Conservation (phyloP, 495 filamentous ascomycete genomes). For the Aspergillus heteromorphus region DNA sequence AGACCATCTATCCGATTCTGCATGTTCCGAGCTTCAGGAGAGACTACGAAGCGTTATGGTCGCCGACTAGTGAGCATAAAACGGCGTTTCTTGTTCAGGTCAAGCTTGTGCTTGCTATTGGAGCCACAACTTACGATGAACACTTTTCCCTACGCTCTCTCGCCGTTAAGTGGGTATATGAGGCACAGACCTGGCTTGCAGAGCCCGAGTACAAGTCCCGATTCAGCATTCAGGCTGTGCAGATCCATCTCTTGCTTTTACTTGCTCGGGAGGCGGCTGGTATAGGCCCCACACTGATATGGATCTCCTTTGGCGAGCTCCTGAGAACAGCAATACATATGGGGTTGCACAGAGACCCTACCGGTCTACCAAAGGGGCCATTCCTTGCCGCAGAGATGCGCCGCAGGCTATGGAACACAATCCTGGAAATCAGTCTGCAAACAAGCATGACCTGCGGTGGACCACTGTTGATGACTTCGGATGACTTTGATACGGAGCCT, state of each 20-base stretch:
- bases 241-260: slow-evolving; percentile 44
- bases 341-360: slow-evolving; percentile 57
- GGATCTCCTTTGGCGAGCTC: slow-evolving; percentile 52
- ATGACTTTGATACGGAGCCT: slow-evolving; percentile 51
- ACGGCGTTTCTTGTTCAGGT: slow-evolving; percentile 36
- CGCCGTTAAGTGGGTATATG: slow-evolving; percentile 45
- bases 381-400: slow-evolving; percentile 50
- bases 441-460: slow-evolving; percentile 49
- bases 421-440: slow-evolving; percentile 49
- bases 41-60: slow-evolving; percentile 28
- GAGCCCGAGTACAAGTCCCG: slow-evolving; percentile 46
- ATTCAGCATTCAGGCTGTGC: slow-evolving; percentile 38
- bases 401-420: slow-evolving; percentile 56
- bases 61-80: slow-evolving; percentile 15
- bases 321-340: slow-evolving; percentile 53
- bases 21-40: slow-evolving; percentile 53
- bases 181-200: slow-evolving; percentile 48
- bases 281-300: slow-evolving; percentile 46
- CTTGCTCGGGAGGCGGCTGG: slow-evolving; percentile 43
- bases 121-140: slow-evolving; percentile 34
- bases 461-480: slow-evolving; percentile 39
- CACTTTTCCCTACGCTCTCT: slow-evolving; percentile 28
- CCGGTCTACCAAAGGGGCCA: slow-evolving; percentile 34
- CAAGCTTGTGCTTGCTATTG: slow-evolving; percentile 49
- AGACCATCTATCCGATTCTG: slow-evolving; percentile 49